Conservation (phyloP, 805 yeast species). For the Maudiozyma bulderi region DNA sequence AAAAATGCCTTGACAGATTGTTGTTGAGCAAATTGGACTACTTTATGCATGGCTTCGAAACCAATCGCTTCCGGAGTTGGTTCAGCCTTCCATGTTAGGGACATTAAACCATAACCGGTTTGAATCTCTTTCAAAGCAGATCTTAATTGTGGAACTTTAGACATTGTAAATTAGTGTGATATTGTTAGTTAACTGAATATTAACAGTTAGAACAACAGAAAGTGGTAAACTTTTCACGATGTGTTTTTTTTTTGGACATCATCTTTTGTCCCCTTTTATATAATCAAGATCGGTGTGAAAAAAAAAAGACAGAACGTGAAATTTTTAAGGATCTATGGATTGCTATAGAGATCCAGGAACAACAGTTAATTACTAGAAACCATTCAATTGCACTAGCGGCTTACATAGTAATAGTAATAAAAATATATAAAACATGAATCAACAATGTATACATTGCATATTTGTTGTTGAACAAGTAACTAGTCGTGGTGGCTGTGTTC, state of each 20-base stretch:
- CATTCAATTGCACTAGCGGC: too few species aligned
- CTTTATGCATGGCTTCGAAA: conserved; percentile 43
- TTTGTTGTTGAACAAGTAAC: too few species aligned
- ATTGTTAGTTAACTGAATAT: not conserved
- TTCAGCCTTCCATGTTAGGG: conserved; percentile 57
- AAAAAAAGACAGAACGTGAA: too few species aligned
- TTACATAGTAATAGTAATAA: too few species aligned
- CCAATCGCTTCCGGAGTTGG: conserved; percentile 49
- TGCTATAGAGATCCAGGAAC: too few species aligned
- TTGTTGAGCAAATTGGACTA: conserved; percentile 33
- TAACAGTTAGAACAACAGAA: not conserved
- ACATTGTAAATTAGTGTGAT: conserved; percentile 11
- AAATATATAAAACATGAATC: too few species aligned
- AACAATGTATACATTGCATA: too few species aligned
- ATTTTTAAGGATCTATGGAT: too few species aligned
- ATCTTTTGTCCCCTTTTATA: not conserved
- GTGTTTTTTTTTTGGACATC: too few species aligned
- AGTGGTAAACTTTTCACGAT: too few species aligned
- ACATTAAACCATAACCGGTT: conserved; percentile 73
- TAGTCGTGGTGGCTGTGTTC: too few species aligned
- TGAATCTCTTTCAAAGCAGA: conserved; percentile 11
- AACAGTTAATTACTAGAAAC: too few species aligned
- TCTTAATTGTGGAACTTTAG: conserved; percentile 14
- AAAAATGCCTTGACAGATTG: conserved; percentile 36
- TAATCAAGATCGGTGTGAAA: not conserved